Evolutionary conservation across 2,329 filamentous ascomycete genomes (phyloP), one percentile per base, ranked within the genome.

Genomic region (Teratosphaeria zuluensis): DNA sequence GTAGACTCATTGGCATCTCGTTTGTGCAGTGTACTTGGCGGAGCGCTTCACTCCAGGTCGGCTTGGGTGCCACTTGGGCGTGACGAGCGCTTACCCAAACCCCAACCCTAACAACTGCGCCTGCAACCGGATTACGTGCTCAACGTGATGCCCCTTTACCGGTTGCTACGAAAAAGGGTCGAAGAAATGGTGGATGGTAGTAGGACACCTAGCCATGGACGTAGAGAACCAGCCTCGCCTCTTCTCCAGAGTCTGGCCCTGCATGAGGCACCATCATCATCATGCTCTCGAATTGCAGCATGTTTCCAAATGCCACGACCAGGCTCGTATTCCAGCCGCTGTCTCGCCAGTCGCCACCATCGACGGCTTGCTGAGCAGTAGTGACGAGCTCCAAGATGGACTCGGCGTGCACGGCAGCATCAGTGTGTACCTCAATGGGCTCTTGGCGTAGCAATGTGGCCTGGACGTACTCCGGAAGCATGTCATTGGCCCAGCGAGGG

Each of bases 181-280:
- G n/a, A 19, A n/a, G 42, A 19, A 14, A 16, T 19, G 3, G n/a
- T 19, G 14, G 33, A 38, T 8, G 9, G 33, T 38, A 42, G 42
- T 48, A 8, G 9, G 14, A 14, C 42, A 42, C 32, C 30, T 30
- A 55, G 54, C 38, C 55, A 57, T 70, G 69, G 53, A 70, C 21
- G 58, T 72, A 72, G 30, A 72, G 56, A 12, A 72, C 67, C 35
- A 68, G 60, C 38, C 68, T 61, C 24, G 67, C 58, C 58, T 68
- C 65, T 35, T 66, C 63, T 12, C 55, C 59, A 6, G 51, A 58
- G 6, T 57, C 55, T 6, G 59, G 24, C 16, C 52, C 54, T 7
- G 30, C 5, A 6, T 28, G 59, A 2, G 63, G 64, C 2, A 72
- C 61, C 63, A 70, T 68, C 68, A 72, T 72, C 57, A 63, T 61